phyloP scores from a whole-genome alignment of 768 basidiomycete genomes.

The Xanthoconium stramineum region DNA sequence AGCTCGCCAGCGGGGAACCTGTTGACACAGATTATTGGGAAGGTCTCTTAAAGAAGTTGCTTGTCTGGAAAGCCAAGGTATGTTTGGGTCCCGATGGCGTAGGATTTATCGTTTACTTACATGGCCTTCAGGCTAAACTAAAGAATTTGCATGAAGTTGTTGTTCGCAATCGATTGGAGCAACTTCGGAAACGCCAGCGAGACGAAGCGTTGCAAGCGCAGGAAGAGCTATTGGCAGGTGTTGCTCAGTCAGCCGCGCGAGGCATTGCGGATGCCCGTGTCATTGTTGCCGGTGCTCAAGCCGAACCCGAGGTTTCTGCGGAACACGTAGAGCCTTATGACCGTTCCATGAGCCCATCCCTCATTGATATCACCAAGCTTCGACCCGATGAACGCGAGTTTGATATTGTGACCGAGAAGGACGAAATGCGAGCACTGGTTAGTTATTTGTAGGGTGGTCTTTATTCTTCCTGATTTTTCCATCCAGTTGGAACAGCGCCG shows the following conservation, averaged over 20 bases:
- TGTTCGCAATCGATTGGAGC: slow-evolving; percentile 92
- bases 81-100: slow-evolving; percentile 1
- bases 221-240: slow-evolving; percentile 82
- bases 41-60: slow-evolving; percentile 79
- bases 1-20: slow-evolving; percentile 88
- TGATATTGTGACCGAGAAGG: slow-evolving; percentile 66
- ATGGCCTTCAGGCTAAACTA: slow-evolving; percentile 69
- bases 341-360: slow-evolving; percentile 81
- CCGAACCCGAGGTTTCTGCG: slow-evolving; percentile 35
- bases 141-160: slow-evolving; percentile 94
- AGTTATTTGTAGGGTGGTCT: slow-evolving; percentile 21
- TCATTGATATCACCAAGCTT: slow-evolving; percentile 69
- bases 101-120: slow-evolving; percentile 4
- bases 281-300: slow-evolving; percentile 29
- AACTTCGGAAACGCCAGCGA: slow-evolving; percentile 91
- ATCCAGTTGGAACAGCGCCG: slow-evolving; percentile 70
- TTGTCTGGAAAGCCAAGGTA: slow-evolving; percentile 98
- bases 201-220: slow-evolving; percentile 95
- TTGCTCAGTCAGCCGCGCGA: slow-evolving; percentile 57
- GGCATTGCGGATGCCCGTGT: slow-evolving; percentile 37
- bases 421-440: slow-evolving; percentile 66
- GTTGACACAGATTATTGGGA: slow-evolving; percentile 99
- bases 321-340: slow-evolving; percentile 80
- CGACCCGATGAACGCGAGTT: slow-evolving; percentile 77
- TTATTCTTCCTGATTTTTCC: slow-evolving; percentile 3